Percentiles rank a stretch among this genome's conserved stretches.
phyloP scores from a whole-genome alignment of 805 yeast genomes.

The Cyberlindnera xylosilytica region DNA sequence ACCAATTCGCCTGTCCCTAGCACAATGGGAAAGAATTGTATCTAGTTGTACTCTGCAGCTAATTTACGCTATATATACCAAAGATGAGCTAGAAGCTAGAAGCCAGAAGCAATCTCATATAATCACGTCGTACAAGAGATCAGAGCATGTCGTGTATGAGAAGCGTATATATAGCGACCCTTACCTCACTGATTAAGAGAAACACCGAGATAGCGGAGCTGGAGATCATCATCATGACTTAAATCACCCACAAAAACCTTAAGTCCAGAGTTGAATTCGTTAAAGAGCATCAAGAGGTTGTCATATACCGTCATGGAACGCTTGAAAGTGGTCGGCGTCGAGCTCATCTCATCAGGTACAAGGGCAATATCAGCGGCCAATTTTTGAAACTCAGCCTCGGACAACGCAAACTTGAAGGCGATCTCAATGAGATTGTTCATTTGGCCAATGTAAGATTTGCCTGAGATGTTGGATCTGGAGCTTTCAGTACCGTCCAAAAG shows the following conservation, averaged over 20 bases:
- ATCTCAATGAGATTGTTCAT: constrained; percentile 35
- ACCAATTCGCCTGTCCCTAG: too few species aligned
- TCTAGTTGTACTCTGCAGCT: too few species aligned
- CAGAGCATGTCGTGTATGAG: neutral
- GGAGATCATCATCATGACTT: constrained; percentile 46
- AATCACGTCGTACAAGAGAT: too few species aligned
- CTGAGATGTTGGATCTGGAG: constrained; percentile 36
- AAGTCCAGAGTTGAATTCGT: constrained; percentile 41
- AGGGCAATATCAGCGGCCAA: constrained; percentile 27
- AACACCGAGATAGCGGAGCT: constrained; percentile 45
- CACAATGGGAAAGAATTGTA: too few species aligned
- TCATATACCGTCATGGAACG: constrained; percentile 31
- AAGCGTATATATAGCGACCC: neutral
- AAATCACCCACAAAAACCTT: constrained; percentile 48
- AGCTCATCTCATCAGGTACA: constrained; percentile 20
- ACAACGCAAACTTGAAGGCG: constrained; percentile 37
- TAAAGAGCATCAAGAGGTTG: constrained; percentile 40
- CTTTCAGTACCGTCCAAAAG: constrained; percentile 29
- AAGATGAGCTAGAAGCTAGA: too few species aligned
- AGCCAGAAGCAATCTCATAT: too few species aligned
- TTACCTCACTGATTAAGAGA: constrained; percentile 21
- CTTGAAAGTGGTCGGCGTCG: constrained; percentile 25
- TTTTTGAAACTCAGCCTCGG: constrained; percentile 37
- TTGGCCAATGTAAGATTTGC: constrained; percentile 40
- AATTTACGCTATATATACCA: too few species aligned